phyloP scores from a whole-genome alignment of 1,139 yeast species.

The Lodderomyces parapsilosis region DNA sequence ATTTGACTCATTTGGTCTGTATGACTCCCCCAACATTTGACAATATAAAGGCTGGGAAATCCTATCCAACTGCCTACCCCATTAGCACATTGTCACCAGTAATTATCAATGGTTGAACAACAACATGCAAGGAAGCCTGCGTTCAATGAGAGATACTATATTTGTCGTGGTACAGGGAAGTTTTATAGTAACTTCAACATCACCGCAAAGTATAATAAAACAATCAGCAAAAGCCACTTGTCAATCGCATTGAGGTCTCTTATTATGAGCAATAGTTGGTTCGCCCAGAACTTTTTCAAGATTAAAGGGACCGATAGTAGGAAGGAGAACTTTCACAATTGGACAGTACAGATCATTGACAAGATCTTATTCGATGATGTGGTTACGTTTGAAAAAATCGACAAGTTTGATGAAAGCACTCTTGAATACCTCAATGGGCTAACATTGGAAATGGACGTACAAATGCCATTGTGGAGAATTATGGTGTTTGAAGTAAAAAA shows the following conservation, averaged over 20 bases:
- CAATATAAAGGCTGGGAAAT: not conserved
- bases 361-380: slow-evolving; percentile 26
- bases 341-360: slow-evolving; percentile 19
- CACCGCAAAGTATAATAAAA: slow-evolving; percentile 23
- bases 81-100: too few relatives aligned
- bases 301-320: slow-evolving; percentile 13
- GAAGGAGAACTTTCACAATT: slow-evolving; percentile 16
- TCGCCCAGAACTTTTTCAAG: slow-evolving; percentile 21
- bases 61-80: too few relatives aligned
- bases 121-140: slow-evolving; percentile 14
- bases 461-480: slow-evolving; percentile 33
- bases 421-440: slow-evolving; percentile 19
- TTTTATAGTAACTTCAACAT: slow-evolving; percentile 31
- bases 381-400: slow-evolving; percentile 19
- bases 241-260: slow-evolving; percentile 26
- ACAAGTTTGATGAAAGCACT: slow-evolving; percentile 17
- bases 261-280: slow-evolving; percentile 22
- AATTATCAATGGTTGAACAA: slow-evolving; percentile 12
- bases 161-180: slow-evolving; percentile 24
- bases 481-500: slow-evolving; percentile 20
- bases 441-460: slow-evolving; percentile 16
- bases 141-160: slow-evolving; percentile 26
- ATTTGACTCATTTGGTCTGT: not conserved
- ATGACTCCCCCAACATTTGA: not conserved
- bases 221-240: slow-evolving; percentile 18